These are phyloP conservation scores for Camellia japonica DNA, from an alignment of 148 eudicot species.

Conservation along the genomic window DNA sequence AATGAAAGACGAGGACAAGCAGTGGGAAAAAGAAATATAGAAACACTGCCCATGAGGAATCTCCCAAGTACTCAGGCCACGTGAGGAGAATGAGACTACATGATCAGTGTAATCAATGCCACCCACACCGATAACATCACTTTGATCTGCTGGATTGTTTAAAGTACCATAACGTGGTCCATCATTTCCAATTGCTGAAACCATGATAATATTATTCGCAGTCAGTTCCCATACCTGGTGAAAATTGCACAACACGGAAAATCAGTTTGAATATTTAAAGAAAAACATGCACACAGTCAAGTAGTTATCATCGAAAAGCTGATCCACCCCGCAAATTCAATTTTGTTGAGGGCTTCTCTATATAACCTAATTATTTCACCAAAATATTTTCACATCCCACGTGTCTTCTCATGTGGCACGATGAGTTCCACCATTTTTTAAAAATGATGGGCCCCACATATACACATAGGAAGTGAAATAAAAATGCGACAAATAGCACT, in stretches of 20 bases:
- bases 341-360: not conserved
- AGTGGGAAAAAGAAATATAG: conserved; percentile 5
- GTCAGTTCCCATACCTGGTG: conserved; percentile 95
- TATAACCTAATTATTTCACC: too few relatives aligned
- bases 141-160: conserved; percentile 98
- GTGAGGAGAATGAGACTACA: conserved; percentile 97
- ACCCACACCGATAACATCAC: conserved; percentile 99
- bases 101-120: conserved; percentile 96
- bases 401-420: too few relatives aligned
- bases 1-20: not conserved
- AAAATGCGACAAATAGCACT: too few relatives aligned
- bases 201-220: conserved; percentile 98
- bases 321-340: not conserved
- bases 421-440: too few relatives aligned
- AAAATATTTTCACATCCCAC: too few relatives aligned
- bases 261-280: not conserved
- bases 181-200: conserved; percentile 97
- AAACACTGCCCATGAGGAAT: conserved; percentile 89
- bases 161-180: conserved; percentile 98
- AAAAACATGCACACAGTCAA: not conserved
- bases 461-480: too few relatives aligned
- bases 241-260: not conserved
- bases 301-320: not conserved
- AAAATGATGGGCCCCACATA: too few relatives aligned
- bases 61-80: conserved; percentile 99